Evolutionary conservation across 192 early-diverging fungal species (phyloP), one percentile per base, ranked within the genome.

Genomic region (Dimargaris verticillata): DNA sequence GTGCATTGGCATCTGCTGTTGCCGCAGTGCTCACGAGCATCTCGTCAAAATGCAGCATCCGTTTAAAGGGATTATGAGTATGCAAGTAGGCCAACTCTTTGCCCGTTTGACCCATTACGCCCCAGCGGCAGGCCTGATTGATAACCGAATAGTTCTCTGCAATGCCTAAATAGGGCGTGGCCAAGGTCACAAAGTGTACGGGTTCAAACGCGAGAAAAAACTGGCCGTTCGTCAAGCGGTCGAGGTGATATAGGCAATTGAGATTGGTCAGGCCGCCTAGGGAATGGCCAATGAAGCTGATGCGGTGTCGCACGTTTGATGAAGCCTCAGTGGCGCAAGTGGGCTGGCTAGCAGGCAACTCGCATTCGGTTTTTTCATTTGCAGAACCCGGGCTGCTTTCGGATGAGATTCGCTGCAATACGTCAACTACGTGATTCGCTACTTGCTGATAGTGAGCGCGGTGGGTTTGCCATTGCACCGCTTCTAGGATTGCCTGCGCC

Each of bases 221-320:
- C 20, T 41, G 53, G 14, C 76, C 76, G n/a, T 64, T 57, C 0
- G 73, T 78, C 26, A 75, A 28, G 13, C 67, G 66, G 20, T 78
- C 59, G 26, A 78, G 66, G 44, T 71, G 72, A 22, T 70, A 69
- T 26, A 69, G 60, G 42, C 63, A 51, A 50, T 69, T 75, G 50
- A 71, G 43, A 42, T 78, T 78, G 38, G 75, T 66, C 57, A 78
- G 47, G 9, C 74, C 76, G 29, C 76, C 76, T 24, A 78, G 68
- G 6, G 76, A 78, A 49, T 78, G 76, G 22, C 76, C 76, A 10
- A 75, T 66, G n/a, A 78, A 62, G 1, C 73, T 74, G 9, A 78
- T 52, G 71, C 65, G 48, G 68, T 59, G 15, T 33, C 59, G 42
- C 53, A 53, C 26, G 46, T 61, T n/a, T 7, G 33, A 38, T 2